Conservation (phyloP, 1,284 basidiomycete genomes). For the Vanrija sp. region DNA sequence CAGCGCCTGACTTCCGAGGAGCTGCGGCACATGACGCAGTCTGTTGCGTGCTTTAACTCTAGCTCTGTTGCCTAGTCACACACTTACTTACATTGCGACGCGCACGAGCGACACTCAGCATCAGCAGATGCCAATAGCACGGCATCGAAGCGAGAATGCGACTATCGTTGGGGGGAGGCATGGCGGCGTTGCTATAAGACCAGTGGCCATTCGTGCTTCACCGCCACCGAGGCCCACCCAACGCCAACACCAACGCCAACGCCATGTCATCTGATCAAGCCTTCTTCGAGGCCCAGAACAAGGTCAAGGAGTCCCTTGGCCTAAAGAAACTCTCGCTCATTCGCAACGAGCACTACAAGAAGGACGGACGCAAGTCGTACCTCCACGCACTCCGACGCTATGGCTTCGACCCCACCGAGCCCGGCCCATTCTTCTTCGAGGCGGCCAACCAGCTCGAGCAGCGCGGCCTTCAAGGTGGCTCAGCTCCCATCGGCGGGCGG, state of each 20-base stretch:
- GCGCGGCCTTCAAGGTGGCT: background rate
- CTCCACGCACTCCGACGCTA: conserved; percentile 1
- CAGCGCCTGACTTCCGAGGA: too few species aligned
- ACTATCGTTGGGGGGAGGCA: too few species aligned
- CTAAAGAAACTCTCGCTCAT: background rate
- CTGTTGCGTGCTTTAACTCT: too few species aligned
- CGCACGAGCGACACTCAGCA: too few species aligned
- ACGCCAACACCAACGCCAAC: too few species aligned
- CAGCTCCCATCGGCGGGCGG: background rate
- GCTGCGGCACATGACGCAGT: too few species aligned
- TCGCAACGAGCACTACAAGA: conserved; percentile 5
- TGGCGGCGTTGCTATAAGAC: too few species aligned
- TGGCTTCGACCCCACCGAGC: conserved; percentile 5
- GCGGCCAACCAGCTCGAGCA: background rate
- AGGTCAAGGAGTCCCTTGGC: background rate
- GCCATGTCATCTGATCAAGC: background rate
- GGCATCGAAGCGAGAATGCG: too few species aligned
- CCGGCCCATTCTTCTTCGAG: conserved; percentile 1
- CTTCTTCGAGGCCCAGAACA: background rate
- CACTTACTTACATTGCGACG: too few species aligned
- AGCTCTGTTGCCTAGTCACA: too few species aligned
- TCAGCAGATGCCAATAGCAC: too few species aligned
- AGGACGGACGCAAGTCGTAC: conserved; percentile 4
- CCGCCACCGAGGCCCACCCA: background rate
- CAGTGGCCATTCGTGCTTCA: too few species aligned